Evolutionary conservation across 345 rosid genomes (phyloP).

Genomic region (Gossypium anomalum): DNA sequence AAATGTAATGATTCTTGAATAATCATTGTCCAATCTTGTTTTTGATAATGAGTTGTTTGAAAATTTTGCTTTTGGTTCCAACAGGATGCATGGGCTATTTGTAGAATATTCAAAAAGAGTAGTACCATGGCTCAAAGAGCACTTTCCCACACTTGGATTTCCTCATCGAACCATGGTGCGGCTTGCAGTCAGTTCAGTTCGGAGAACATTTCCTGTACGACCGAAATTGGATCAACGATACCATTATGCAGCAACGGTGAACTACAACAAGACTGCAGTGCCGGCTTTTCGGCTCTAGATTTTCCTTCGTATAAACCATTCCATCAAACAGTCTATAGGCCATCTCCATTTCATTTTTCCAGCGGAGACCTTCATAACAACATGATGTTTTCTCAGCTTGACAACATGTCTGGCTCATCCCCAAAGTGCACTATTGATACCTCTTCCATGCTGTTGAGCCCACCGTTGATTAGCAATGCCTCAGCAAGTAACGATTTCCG

Average conservation of each 20-base stretch:
- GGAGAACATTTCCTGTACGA: conserved; percentile 47
- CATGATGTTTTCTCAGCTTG: conserved; percentile 37
- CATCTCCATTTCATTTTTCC: conserved; percentile 24
- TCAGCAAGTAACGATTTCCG: conserved; percentile 24
- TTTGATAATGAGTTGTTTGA: not conserved
- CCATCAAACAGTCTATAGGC: conserved; percentile 20
- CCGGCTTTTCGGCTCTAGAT: conserved; percentile 29
- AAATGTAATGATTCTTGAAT: conserved; percentile 34
- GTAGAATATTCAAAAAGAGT: conserved; percentile 90
- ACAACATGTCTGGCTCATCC: conserved; percentile 26
- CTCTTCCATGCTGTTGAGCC: conserved; percentile 25
- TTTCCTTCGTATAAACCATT: conserved; percentile 27
- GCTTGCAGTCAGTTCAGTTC: conserved; percentile 33
- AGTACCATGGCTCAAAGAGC: conserved; percentile 70
- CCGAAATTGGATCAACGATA: conserved; percentile 40
- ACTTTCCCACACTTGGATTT: conserved; percentile 52
- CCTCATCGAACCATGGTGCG: conserved; percentile 24
- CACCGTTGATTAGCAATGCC: conserved; percentile 12
- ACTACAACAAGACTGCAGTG: conserved; percentile 26
- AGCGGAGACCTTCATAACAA: conserved; percentile 28
- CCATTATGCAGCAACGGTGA: conserved; percentile 28
- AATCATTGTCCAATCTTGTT: not conserved
- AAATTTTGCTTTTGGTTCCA: not conserved
- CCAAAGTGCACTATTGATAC: conserved; percentile 19
- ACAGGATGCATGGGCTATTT: conserved; percentile 96